Base-by-base conservation (phyloP, 2,329 filamentous ascomycete species). In the Cladosporium sp. region DNA sequence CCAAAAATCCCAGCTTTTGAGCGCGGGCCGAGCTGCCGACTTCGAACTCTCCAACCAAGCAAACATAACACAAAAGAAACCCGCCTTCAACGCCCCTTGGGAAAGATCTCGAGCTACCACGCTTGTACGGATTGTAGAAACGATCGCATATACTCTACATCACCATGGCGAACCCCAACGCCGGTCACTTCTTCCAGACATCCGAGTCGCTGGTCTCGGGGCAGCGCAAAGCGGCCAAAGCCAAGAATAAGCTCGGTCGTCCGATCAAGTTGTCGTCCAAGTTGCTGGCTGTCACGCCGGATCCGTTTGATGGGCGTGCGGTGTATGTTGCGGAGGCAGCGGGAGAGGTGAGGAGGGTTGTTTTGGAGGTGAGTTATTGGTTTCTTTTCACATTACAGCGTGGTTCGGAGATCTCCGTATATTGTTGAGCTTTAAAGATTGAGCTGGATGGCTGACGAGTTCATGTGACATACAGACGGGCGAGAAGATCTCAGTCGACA, bases 301-400 rank as follows among this genome's bases (percentile, higher is more conserved):
- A 96, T 75, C 90, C 91, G 8, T 81, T 83, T 59, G 85, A 87
- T 62, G 78, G 85, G 3, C 82, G 82, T 21, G 82, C 84, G 7
- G 82, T 97, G 47, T 93, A 92, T 77, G 83, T 97, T 38, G 93
- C 94, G 30, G 93, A 97, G 78, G 95, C 93, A 60, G 89, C 90
- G n/a, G 94, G 93, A 4, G 88, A 86, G 57, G 88, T 95, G 44
- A 88, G 92, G 63, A 87, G 87, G 69, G 82, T 98, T 54, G 85
- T 88, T 68, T 80, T 95, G 68, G 88, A 94, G 83, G 92, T 95
- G 84, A 80, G 87, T 88, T 78, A 3, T 34, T 34, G 32, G 32
- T 34, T 12, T 34, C 32, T 24, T 24, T 24, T 24, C 24, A 24
- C 24, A 24, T 24, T 24, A 24, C 36, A 41, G 36, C 15, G 36